Percentiles rank a stretch among this genome's conserved stretches.
These are phyloP conservation scores for Podaxis sp. DNA, from an alignment of 768 basidiomycete genomes.

Conservation along the genomic window DNA sequence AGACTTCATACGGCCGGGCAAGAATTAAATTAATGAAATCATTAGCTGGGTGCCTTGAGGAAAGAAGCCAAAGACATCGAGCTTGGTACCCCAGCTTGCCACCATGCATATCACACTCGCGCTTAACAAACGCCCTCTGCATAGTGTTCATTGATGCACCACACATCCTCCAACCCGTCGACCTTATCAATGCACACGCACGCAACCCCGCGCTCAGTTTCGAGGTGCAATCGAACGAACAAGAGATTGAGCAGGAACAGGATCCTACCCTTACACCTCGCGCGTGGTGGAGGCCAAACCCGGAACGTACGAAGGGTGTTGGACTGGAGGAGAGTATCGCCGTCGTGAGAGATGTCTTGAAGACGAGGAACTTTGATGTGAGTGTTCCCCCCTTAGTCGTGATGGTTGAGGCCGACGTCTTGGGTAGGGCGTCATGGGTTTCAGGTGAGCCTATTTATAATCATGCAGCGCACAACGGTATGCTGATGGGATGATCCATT, in stretches of 20 bases:
- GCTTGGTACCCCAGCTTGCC: constrained; percentile 43
- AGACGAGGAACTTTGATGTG: constrained; percentile 61
- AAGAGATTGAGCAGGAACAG: constrained; percentile 27
- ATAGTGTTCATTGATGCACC: constrained; percentile 78
- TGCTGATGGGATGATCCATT: background rate
- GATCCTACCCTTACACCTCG: constrained; percentile 60
- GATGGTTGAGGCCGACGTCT: background rate
- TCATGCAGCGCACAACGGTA: background rate
- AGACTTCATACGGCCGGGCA: background rate
- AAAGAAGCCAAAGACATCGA: constrained; percentile 68
- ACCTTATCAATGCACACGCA: constrained; percentile 33
- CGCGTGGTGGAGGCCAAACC: constrained; percentile 66
- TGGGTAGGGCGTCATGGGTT: constrained; percentile 68
- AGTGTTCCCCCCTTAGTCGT: constrained; percentile 24
- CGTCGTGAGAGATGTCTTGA: constrained; percentile 52
- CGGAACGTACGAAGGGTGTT: constrained; percentile 43
- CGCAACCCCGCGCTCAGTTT: constrained; percentile 25
- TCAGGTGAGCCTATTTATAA: constrained; percentile 46
- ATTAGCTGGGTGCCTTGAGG: constrained; percentile 69
- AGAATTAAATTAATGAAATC: background rate
- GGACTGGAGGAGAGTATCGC: constrained; percentile 60
- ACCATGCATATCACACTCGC: background rate
- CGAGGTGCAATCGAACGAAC: constrained; percentile 38
- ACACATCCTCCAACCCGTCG: constrained; percentile 62
- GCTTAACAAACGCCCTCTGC: background rate